A percentile compares a stretch with the other conserved stretches of the same genome.
Conservation (phyloP, 2,329 filamentous ascomycete species). For the Aspergillus tanneri region DNA sequence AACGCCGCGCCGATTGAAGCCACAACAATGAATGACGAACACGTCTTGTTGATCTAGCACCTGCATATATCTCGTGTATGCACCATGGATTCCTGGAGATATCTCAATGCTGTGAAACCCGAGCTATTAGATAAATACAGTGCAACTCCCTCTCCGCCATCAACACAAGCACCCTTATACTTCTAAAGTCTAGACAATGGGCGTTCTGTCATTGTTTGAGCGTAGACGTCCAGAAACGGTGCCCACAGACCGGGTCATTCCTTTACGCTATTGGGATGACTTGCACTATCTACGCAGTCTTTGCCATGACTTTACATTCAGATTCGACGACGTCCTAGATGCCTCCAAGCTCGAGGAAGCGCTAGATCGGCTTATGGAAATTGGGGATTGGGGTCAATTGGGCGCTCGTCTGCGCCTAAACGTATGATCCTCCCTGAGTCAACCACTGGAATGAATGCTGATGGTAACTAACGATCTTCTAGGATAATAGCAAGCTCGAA, state of each 20-base stretch:
- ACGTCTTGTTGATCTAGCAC: no score
- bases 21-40: no score
- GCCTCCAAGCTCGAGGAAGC: slow-evolving; percentile 37
- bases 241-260: slow-evolving; percentile 15
- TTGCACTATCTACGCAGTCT: slow-evolving; percentile 8
- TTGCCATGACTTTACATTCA: slow-evolving; percentile 29
- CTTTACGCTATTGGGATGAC: slow-evolving; percentile 17
- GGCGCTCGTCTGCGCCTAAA: slow-evolving; percentile 47
- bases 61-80: no score
- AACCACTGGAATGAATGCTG: slow-evolving; percentile 5
- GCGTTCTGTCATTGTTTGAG: background rate
- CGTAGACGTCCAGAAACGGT: slow-evolving; percentile 6
- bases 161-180: background rate
- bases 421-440: no score
- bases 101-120: no score
- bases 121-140: background rate
- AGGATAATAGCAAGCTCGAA: slow-evolving; percentile 36
- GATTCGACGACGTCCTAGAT: slow-evolving; percentile 52
- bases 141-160: background rate
- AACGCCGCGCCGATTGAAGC: no score
- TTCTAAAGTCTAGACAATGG: slow-evolving; percentile 6
- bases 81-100: no score
- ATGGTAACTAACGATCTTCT: background rate
- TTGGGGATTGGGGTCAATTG: slow-evolving; percentile 49
- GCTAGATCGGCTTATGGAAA: slow-evolving; percentile 42